Evolutionary conservation across 441 rosid genomes (phyloP).

Genomic region (Gossypium schwendimanii): DNA sequence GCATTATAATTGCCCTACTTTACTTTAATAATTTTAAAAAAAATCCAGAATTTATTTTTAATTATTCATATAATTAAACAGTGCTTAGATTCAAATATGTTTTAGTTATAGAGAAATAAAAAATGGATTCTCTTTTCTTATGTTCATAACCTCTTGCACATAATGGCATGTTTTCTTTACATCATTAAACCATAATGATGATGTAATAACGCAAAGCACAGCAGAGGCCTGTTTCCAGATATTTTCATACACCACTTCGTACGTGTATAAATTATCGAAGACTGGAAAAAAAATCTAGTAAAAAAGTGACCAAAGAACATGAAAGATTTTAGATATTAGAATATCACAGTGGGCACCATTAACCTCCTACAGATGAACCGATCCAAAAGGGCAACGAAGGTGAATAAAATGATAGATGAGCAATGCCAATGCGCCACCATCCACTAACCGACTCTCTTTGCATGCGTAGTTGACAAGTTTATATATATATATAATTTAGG

Average conservation of each 20-base stretch:
- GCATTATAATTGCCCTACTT: too few relatives aligned
- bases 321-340: background rate
- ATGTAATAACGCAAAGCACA: background rate
- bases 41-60: too few relatives aligned
- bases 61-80: too few relatives aligned
- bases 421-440: conserved; percentile 9
- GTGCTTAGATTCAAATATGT: too few relatives aligned
- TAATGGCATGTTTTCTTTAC: background rate
- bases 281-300: background rate
- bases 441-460: conserved; percentile 8
- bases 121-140: too few relatives aligned
- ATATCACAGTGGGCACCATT: background rate
- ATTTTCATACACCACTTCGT: background rate
- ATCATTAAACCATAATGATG: background rate
- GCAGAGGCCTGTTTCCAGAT: background rate
- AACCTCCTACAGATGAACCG: background rate
- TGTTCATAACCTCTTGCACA: too few relatives aligned
- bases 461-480: conserved; percentile 6
- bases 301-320: background rate
- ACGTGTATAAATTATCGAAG: background rate
- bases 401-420: background rate
- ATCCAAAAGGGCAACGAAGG: background rate
- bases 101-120: too few relatives aligned
- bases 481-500: background rate
- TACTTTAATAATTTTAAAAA: too few relatives aligned